phyloP scores from a whole-genome alignment of 1,139 yeast genomes.

The Candida sanyaensis region DNA sequence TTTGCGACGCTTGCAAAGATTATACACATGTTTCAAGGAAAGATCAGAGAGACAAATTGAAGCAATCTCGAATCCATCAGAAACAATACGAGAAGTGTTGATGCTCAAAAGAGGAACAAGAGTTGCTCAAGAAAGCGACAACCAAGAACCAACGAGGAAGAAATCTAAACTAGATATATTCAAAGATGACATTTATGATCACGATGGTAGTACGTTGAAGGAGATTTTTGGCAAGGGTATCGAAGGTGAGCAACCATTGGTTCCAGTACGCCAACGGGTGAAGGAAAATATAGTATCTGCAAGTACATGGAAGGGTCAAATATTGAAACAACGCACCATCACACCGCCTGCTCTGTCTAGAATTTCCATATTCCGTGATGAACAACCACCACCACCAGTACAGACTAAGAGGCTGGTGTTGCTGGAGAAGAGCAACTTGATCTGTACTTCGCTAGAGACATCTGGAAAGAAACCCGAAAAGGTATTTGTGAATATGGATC shows the following conservation, averaged over 20 bases:
- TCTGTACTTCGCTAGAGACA: slow-evolving; percentile 47
- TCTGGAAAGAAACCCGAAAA: slow-evolving; percentile 68
- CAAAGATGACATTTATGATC: slow-evolving; percentile 28
- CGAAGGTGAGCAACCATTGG: slow-evolving; percentile 34
- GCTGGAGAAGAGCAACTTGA: slow-evolving; percentile 23
- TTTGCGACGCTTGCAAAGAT: slow-evolving; percentile 47
- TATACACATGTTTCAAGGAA: slow-evolving; percentile 47
- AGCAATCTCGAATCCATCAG: slow-evolving; percentile 9
- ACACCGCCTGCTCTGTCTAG: slow-evolving; percentile 11
- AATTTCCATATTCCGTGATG: slow-evolving; percentile 20
- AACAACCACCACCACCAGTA: slow-evolving; percentile 4
- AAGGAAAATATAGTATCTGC: slow-evolving; percentile 68
- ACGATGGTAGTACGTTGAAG: slow-evolving; percentile 30
- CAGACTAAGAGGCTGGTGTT: slow-evolving; percentile 6
- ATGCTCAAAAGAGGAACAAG: slow-evolving; percentile 28
- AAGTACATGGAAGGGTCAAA: slow-evolving; percentile 70
- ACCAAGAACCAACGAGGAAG: slow-evolving; percentile 12
- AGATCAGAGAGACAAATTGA: slow-evolving; percentile 6
- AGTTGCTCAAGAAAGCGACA: slow-evolving; percentile 9
- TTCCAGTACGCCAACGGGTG: slow-evolving; percentile 49
- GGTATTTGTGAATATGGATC: slow-evolving; percentile 60
- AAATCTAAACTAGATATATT: slow-evolving; percentile 32
- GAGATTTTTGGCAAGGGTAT: slow-evolving; percentile 27
- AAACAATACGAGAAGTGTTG: slow-evolving; percentile 19
- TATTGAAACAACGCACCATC: slow-evolving; percentile 38